Evolutionary conservation across 495 filamentous ascomycete species (phyloP), one percentile per base, ranked within the genome.

Genomic region (Venustampulla echinocandica): DNA sequence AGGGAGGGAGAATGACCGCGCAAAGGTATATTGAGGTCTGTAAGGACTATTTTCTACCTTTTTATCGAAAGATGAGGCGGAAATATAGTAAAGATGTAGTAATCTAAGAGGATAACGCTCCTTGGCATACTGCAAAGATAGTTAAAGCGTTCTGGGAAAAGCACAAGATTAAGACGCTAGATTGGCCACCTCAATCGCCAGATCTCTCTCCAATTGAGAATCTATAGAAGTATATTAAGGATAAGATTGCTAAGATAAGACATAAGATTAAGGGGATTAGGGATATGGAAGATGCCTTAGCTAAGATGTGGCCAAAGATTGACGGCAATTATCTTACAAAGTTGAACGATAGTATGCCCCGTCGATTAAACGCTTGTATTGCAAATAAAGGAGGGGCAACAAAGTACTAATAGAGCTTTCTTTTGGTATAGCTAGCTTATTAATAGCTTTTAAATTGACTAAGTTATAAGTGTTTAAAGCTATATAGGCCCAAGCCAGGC

Each of bases 161-260:
- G 3, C 6, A 30, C 10, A 36, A 24, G 13, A 18, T 53, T 17
- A 28, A 47, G n/a, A 6, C 5, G 9, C 11, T 47, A 11, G 15
- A 15, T 2, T 48, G 32, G 44, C 44, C 25, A 11, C 50, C 39
- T 9, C 22, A 53, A 33, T 53, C 38, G 37, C 39, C 27, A 13
- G 50, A 53, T 53, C 38, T 53, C 2, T 28, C 33, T 6, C 45
- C 21, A 28, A 53, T 53, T 44, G 35, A 53, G 33, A 53, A 48
- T 40, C 18, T 47, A 9, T 53, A 35, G 50, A 44, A 25, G 17
- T 15, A 46, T 21, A 28, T 43, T 17, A 50, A 50, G 47, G 34
- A 24, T 25, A 36, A 14, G 22, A 37, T 47, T 39, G 11, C 19
- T 3, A 13, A 39, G 4, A 18, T 13, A 5, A 15, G 32, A 18